Evolutionary conservation across 805 yeast genomes (phyloP), one percentile per base, ranked within the genome.

Genomic region (Starmerella apis): DNA sequence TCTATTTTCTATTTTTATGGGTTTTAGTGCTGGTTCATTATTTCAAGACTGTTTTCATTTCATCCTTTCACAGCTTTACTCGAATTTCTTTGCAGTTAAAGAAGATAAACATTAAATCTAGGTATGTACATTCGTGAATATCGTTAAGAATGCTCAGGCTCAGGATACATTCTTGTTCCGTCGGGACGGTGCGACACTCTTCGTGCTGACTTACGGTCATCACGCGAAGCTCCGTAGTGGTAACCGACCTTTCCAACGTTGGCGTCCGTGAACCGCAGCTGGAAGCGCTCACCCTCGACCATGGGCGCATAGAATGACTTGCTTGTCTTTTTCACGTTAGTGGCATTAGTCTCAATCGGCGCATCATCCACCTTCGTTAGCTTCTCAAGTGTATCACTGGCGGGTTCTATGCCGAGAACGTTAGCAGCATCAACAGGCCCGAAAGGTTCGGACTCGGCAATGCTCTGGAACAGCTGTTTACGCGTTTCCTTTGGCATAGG

Each of bases 371-470:
- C 52, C 49, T 56, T 43, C 18, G 61, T 52, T 55, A 88, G 73
- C 64, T 77, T 78, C 59, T 80, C 78, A 59, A 88, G 73, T 2
- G 92, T 83, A 32, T 73, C 78, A 43, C 79, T 76, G 25, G 97
- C 96, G n/a, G 95, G 94, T 64, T 85, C 88, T 56, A 90, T 73
- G 38, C 76, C 87, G 56, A 86, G 77, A 35, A 83, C 76, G 50
- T 79, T 71, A 45, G 98, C 96, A 13, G 98, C 96, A 63, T 92
- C 97, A 5, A 87, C 75, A 4, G 96, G 95, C 6, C 96, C 96
- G 64, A 90, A 88, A 9, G 95, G 95, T 69, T 87, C 94, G 24
- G 87, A 80, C 68, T 90, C 98, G 9, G 95, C 90, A 64, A 90
- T 81, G 11, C 94, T 83, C 63, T 86, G 68, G 71, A 88, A 88